Conservation (phyloP, 768 basidiomycete genomes). For the Leucocoprinus birnbaumii region DNA sequence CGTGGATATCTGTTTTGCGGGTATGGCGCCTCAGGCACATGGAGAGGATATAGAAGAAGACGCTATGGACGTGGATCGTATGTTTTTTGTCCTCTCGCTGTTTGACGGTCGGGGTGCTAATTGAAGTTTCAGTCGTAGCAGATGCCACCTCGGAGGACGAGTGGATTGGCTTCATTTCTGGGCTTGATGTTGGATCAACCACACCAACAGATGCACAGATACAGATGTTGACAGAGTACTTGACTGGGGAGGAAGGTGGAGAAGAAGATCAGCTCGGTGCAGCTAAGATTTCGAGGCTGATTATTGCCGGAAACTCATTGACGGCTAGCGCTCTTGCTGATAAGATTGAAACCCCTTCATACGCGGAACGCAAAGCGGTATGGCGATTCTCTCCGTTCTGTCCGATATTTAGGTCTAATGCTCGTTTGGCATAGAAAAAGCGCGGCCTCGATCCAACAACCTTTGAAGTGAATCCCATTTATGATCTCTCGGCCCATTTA, state of each 20-base stretch:
- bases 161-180: constrained; percentile 87
- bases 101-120: constrained; percentile 1
- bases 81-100: constrained; percentile 19
- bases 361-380: constrained; percentile 57
- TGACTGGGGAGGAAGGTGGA: constrained; percentile 82
- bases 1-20: constrained; percentile 83
- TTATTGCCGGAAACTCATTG: constrained; percentile 90
- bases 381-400: constrained; percentile 19
- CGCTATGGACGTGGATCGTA: constrained; percentile 69
- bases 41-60: constrained; percentile 29
- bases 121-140: constrained; percentile 5
- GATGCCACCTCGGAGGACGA: constrained; percentile 38
- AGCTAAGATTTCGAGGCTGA: constrained; percentile 75
- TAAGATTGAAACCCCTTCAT: constrained; percentile 27
- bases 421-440: constrained; percentile 44
- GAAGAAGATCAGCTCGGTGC: constrained; percentile 60
- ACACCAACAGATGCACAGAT: constrained; percentile 66
- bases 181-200: constrained; percentile 72
- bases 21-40: constrained; percentile 64
- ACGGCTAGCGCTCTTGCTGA: constrained; percentile 39
- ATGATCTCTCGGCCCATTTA: constrained; percentile 65
- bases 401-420: neutral
- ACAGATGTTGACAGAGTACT: constrained; percentile 88
- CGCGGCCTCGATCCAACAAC: constrained; percentile 61
- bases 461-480: constrained; percentile 75